Conservation (phyloP, 208 protist species). For the Leishmania martiniquensis region DNA sequence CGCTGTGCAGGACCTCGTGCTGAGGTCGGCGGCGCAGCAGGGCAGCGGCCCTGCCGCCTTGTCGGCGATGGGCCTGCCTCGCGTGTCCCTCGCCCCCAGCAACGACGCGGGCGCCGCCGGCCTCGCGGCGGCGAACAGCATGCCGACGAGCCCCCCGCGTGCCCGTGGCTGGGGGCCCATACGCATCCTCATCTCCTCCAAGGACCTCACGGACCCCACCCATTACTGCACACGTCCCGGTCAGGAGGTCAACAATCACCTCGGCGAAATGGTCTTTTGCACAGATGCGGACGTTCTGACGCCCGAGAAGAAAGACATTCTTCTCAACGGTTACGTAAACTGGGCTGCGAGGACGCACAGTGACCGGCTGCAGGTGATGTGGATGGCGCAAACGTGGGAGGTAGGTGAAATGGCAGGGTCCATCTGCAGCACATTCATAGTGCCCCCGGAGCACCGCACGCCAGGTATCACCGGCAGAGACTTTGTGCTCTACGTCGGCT, state of each 20-base stretch:
- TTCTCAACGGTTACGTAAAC: slow-evolving; percentile 33
- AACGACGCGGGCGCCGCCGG: too few relatives aligned
- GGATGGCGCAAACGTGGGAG: slow-evolving; percentile 4
- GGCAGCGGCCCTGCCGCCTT: background rate
- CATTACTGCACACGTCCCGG: slow-evolving; percentile 45
- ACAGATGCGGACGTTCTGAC: slow-evolving; percentile 36
- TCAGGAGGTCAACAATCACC: slow-evolving; percentile 19
- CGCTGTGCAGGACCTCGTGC: slow-evolving; percentile 19
- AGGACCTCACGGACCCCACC: slow-evolving; percentile 33
- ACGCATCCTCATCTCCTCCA: slow-evolving; percentile 34
- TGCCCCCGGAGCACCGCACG: slow-evolving; percentile 32
- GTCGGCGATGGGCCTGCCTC: slow-evolving; percentile 8
- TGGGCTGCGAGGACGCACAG: slow-evolving; percentile 50
- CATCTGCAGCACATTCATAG: background rate
- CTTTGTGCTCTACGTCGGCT: slow-evolving; percentile 70
- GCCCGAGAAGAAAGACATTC: slow-evolving; percentile 22
- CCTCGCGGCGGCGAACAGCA: too few relatives aligned
- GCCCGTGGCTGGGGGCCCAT: too few relatives aligned
- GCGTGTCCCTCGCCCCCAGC: background rate
- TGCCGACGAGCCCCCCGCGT: too few relatives aligned
- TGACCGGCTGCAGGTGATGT: slow-evolving; percentile 52
- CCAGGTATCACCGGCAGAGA: slow-evolving; percentile 45
- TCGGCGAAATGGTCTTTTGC: slow-evolving; percentile 29
- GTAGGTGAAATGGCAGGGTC: slow-evolving; percentile 12
- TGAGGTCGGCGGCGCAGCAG: slow-evolving; percentile 22